Evolutionary conservation across 2,329 filamentous ascomycete genomes (phyloP), one percentile per base, ranked within the genome.

Genomic region (Diplodia sapinea): DNA sequence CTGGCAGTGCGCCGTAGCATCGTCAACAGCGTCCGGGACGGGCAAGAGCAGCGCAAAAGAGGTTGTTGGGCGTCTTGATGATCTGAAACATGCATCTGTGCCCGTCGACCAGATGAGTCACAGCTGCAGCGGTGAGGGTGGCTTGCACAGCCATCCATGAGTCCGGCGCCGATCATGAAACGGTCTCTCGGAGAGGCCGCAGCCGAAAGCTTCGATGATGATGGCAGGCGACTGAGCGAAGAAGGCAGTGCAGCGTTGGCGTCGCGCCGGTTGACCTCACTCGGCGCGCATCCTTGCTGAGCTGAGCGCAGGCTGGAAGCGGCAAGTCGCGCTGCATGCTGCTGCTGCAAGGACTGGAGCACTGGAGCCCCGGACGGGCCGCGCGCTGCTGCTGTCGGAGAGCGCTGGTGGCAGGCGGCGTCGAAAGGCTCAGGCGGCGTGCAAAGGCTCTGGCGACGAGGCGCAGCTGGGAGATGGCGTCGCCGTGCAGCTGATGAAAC

Each of bases 401-500:
- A 54, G 43, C 11, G 40, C 52, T 50, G n/a, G 31, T 11, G 52
- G 26, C 15, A 8, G 43, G 17, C 47, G 65, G 31, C 65, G 59
- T 33, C 64, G 54, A 50, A 49, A 50, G 17, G 38, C 26, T 26
- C 38, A 38, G 52, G 52, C 64, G 29, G 15, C 6, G 29, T 15
- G 23, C 50, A 20, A 23, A 50, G 51, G 15, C 36, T 26, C 26
- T 26, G 26, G 31, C 54, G 57, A 31, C 55, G 55, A 67, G 65
- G 65, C 65, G 65, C 56, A 67, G 65, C 36, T 47, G 43, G 47
- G 49, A 36, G 65, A 57, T 66, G 26, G 54, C 65, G 65, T 57
- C 65, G 65, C 29, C 49, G 26, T 62, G 65, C 65, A 67, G 56
- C 47, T 67, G 12, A 17, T 67, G 65, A 67, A 67, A 67, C 65